Evolutionary conservation across 768 basidiomycete species (phyloP), one percentile per base, ranked within the genome.

Genomic region (Pisolithus sp.): DNA sequence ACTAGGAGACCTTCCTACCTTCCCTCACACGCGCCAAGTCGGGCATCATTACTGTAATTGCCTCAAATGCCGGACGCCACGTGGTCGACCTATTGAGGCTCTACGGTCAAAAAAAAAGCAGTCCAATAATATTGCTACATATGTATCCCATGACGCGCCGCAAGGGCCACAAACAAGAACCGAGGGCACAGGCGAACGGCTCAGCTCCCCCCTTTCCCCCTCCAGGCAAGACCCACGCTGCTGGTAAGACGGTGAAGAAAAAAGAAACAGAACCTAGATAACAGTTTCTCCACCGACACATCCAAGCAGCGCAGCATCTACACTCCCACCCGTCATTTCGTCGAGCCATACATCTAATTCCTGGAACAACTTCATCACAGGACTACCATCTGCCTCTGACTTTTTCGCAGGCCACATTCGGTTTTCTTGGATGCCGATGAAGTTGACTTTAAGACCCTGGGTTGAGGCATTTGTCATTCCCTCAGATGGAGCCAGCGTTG

Each of bases 331-430:
- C 8, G 76, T 86, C 60, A 75, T 76, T 60, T 73, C 72, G 24
- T 83, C 79, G 37, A 95, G 70, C 87, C 90, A 92, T 7, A 53
- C 65, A 65, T 95, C 90, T 31, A 96, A 72, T 47, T 76, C 69
- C 57, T 84, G 77, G 58, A 98, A 90, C 50, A 95, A 62, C 53
- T 65, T 65, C 82, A 94, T 88, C 26, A 86, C 77, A 2, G 80
- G 63, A 64, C 74, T 66, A 70, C 79, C 70, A 68, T 74, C 65
- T 65, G 66, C 67, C 70, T 82, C 67, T 1, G 60, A 60, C 59
- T 64, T 66, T 59, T 83, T 89, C 2, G 73, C 90, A 0, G 90
- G 89, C 86, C 87, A 93, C 78, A 93, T 87, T 39, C 80, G 83
- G 53, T 78, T 83, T 74, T 90, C 85, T 67, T 89, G 83, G 36